Conservation (phyloP, 306 rosid genomes). For the Oemleria cerasiformis region DNA sequence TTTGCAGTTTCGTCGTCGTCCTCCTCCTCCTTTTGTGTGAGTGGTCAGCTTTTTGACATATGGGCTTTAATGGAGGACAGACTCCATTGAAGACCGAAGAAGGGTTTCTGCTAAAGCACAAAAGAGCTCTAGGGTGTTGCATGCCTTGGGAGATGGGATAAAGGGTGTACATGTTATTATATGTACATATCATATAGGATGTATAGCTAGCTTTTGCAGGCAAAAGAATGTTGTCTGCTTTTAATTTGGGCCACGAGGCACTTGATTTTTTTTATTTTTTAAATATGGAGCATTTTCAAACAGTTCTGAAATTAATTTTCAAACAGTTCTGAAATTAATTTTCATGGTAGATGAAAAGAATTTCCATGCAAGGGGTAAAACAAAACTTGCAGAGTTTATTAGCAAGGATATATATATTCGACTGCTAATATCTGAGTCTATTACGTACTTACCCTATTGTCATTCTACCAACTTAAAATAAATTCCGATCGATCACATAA, state of each 20-base stretch:
- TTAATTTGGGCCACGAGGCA: neutral
- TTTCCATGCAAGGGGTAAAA: too few species aligned
- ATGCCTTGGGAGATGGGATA: neutral
- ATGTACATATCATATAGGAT: neutral
- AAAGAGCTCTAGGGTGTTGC: slow-evolving; percentile 3
- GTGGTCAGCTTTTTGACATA: slow-evolving; percentile 20
- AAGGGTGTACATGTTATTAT: slow-evolving; percentile 5
- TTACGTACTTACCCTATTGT: too few species aligned
- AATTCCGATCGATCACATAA: too few species aligned
- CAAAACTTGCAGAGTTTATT: too few species aligned
- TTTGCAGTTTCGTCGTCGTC: neutral
- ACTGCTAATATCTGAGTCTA: too few species aligned
- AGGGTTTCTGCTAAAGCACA: slow-evolving; percentile 10
- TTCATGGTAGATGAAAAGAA: too few species aligned
- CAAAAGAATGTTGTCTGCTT: slow-evolving; percentile 43
- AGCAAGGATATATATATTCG: too few species aligned
- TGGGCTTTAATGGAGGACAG: slow-evolving; percentile 17
- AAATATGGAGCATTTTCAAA: too few species aligned
- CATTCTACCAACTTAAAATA: too few species aligned
- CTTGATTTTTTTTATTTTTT: too few species aligned
- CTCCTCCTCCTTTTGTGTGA: neutral
- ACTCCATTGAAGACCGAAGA: slow-evolving; percentile 2
- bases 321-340: too few species aligned
- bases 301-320: too few species aligned
- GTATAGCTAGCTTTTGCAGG: neutral